A percentile compares a stretch with the other conserved stretches of the same genome.
Conservation (phyloP, 345 rosid genomes). For the Camelina hispida region DNA sequence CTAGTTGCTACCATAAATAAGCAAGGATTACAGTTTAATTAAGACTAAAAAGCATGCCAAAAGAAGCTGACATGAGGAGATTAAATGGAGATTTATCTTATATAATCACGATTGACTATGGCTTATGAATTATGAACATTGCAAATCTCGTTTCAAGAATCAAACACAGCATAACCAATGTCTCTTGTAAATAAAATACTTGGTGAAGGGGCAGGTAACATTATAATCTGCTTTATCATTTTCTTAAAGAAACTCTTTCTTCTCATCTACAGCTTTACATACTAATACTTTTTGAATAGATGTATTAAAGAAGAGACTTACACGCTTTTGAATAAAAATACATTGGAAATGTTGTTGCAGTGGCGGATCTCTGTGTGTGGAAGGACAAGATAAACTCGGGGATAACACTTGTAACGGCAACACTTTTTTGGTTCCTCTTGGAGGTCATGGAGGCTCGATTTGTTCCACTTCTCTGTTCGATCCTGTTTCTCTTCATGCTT, state of each 20-base stretch:
- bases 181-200: conserved; percentile 30
- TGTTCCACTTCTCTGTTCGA: conserved; percentile 23
- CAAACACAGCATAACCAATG: conserved; percentile 19
- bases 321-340: neutral
- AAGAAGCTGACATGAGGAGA: neutral
- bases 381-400: conserved; percentile 31
- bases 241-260: neutral
- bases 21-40: neutral
- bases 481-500: conserved; percentile 26
- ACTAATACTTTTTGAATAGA: too few species aligned
- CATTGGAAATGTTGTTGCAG: conserved; percentile 24
- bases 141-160: neutral
- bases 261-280: neutral
- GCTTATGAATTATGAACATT: neutral
- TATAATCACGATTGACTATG: conserved; percentile 13
- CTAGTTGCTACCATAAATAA: conserved; percentile 3
- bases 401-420: conserved; percentile 26
- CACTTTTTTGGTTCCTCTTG: conserved; percentile 29
- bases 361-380: conserved; percentile 39
- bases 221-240: conserved; percentile 16
- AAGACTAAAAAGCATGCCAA: conserved; percentile 11
- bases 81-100: conserved; percentile 14
- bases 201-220: conserved; percentile 37
- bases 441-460: conserved; percentile 28
- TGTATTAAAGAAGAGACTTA: neutral